Evolutionary conservation across 352 stramenopile species (phyloP), one percentile per base, ranked within the genome.

Genomic region (Phytophthora rubi): DNA sequence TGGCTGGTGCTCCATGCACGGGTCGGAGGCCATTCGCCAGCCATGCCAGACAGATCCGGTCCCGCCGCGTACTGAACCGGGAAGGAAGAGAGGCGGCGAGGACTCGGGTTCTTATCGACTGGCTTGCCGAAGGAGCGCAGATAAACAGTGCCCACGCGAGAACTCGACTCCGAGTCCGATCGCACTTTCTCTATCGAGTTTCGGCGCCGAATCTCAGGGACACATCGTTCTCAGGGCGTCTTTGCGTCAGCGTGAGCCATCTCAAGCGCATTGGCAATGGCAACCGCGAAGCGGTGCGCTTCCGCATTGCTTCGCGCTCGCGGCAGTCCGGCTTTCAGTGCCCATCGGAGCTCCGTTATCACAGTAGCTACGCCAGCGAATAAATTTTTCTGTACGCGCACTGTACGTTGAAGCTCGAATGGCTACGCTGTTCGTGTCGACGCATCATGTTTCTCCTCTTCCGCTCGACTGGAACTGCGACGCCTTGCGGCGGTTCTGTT

Each of bases 141-240:
- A 66, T 44, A 59, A 59, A 66, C 35, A 53, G 33, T 48, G 53
- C 45, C 32, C 23, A 23, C 35, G 28, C 47, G 39, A 47, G 39
- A 52, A 47, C 35, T 33, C 48, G 59, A 59, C 59, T 59, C 23
- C 23, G 39, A 59, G 35, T 54, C 16, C 28, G 18, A 10, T 58
- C 47, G 62, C 49, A 66, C 64, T 59, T 71, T 66, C 64, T 70
- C 64, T 71, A 66, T 61, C 64, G 49, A 12, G n/a, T 16, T 39
- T 6, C 18, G 35, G 52, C 44, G 44, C 53, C 53, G 45, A 63
- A 58, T 63, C 45, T 63, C 62, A 44, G 32, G 47, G 58, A 32
- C 49, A 32, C 56, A 47, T 47, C 39, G 39, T 47, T 10, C 39
- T 47, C 39, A 47, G 39, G 39, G 39, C 39, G 35, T 44, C 48